A percentile compares a stretch with the other conserved stretches of the same genome.
phyloP scores from a whole-genome alignment of 2,329 filamentous ascomycete genomes.

The Ceratocystis papillata region DNA sequence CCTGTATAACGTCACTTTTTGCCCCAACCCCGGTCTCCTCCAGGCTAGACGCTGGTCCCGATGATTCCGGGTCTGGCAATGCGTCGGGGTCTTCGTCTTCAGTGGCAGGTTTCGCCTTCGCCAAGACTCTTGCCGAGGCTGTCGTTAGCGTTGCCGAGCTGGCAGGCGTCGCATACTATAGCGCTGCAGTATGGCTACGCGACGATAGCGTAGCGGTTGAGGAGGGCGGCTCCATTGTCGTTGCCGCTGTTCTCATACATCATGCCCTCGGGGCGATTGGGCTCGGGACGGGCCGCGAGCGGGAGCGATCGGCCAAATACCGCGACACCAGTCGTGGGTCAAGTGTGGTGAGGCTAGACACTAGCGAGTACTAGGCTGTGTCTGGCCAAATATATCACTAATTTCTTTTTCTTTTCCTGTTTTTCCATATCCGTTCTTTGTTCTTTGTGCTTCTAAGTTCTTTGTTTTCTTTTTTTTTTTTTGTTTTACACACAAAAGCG shows the following conservation, averaged over 20 bases:
- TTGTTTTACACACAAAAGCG: slow-evolving; percentile 4
- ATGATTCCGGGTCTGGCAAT: neutral
- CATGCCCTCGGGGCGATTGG: slow-evolving; percentile 11
- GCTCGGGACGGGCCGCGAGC: neutral
- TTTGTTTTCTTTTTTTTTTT: neutral
- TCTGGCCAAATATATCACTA: neutral
- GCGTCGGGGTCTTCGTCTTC: neutral
- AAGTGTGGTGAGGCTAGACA: neutral
- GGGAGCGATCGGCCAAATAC: neutral
- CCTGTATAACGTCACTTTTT: slow-evolving; percentile 17
- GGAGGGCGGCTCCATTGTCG: slow-evolving; percentile 20
- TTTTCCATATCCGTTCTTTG: neutral
- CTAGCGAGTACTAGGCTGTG: neutral
- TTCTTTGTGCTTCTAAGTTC: neutral
- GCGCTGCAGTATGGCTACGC: slow-evolving; percentile 20
- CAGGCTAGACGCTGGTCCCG: neutral
- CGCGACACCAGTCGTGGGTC: neutral
- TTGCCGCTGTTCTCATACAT: slow-evolving; percentile 19
- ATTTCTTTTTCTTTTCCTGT: neutral
- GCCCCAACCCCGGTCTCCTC: neutral
- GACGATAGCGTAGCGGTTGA: slow-evolving; percentile 21
- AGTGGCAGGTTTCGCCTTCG: neutral
- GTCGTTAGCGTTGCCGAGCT: slow-evolving; percentile 18
- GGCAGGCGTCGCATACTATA: slow-evolving; percentile 21
- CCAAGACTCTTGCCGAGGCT: neutral